These are phyloP conservation scores for Alternaria atra DNA, from an alignment of 2,329 filamentous ascomycete species.

Conservation along the genomic window DNA sequence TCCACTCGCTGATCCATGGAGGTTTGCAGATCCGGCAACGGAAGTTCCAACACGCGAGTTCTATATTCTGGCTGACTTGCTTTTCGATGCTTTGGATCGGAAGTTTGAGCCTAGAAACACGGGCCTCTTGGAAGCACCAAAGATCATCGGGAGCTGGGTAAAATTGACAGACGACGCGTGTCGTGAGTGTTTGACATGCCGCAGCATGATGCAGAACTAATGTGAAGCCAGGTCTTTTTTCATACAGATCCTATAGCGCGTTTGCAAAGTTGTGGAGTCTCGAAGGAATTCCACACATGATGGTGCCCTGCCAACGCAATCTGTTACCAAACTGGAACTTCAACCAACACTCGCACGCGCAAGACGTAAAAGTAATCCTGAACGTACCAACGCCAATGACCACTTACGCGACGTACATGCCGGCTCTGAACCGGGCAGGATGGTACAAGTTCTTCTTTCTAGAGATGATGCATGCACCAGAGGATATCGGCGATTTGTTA, in stretches of 20 bases:
- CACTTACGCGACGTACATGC: constrained; percentile 39
- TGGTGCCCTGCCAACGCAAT: constrained; percentile 42
- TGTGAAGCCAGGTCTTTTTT: constrained; percentile 35
- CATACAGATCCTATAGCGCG: constrained; percentile 39
- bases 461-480: constrained; percentile 38
- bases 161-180: constrained; percentile 39
- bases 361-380: constrained; percentile 31
- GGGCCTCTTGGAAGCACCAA: constrained; percentile 45
- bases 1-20: constrained; percentile 47
- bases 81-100: constrained; percentile 47
- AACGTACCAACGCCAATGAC: constrained; percentile 17
- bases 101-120: constrained; percentile 48
- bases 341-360: constrained; percentile 33
- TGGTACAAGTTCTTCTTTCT: constrained; percentile 51
- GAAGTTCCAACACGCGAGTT: constrained; percentile 49
- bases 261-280: constrained; percentile 46
- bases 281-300: constrained; percentile 45
- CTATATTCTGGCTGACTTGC: constrained; percentile 46
- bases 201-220: constrained; percentile 1
- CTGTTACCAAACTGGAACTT: constrained; percentile 45
- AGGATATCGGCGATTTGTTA: constrained; percentile 40
- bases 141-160: constrained; percentile 45
- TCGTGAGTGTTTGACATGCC: constrained; percentile 27
- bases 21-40: constrained; percentile 43
- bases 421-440: constrained; percentile 47